Evolutionary conservation across 768 basidiomycete species (phyloP).

Genomic region (Dendrothele bispora): DNA sequence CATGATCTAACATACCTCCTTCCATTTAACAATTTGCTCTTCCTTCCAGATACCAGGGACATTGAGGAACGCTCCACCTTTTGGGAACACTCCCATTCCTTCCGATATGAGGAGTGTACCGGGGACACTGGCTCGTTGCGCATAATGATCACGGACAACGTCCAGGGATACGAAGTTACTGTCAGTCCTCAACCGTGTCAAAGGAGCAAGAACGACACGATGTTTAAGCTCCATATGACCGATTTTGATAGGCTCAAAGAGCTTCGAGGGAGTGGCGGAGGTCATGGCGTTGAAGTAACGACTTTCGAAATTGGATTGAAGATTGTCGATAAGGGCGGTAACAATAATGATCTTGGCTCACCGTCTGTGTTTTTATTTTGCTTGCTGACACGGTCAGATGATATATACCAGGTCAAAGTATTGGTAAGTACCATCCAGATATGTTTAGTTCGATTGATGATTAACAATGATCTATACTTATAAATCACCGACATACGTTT

Average conservation of each 20-base stretch:
- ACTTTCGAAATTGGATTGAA: no score
- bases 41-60: conserved; percentile 39
- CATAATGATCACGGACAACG: conserved; percentile 23
- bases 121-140: conserved; percentile 25
- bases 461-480: no score
- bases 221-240: conserved; percentile 26
- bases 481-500: no score
- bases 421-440: no score
- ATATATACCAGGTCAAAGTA: no score
- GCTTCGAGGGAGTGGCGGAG: no score
- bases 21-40: conserved; percentile 29
- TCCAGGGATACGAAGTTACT: conserved; percentile 16
- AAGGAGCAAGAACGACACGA: conserved; percentile 32
- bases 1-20: neutral
- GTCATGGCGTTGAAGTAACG: no score
- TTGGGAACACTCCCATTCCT: conserved; percentile 29
- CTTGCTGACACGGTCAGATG: no score
- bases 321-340: no score
- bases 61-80: conserved; percentile 27
- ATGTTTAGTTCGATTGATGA: no score
- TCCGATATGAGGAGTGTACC: conserved; percentile 39
- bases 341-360: no score
- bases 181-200: conserved; percentile 30
- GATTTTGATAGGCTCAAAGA: conserved; percentile 29
- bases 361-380: no score